Conservation (phyloP, 441 rosid species). For the Gossypium davidsonii region DNA sequence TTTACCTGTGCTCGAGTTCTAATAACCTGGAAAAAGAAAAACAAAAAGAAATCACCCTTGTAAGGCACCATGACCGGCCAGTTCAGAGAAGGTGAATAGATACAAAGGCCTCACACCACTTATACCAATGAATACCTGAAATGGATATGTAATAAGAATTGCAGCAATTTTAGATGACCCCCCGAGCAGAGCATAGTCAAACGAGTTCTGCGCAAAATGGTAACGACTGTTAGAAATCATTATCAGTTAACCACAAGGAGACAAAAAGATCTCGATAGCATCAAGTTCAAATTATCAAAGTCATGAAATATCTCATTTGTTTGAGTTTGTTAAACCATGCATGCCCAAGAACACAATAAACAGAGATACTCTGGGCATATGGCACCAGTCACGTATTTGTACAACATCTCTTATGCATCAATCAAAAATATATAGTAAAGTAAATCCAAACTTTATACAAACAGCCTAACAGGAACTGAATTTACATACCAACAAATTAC, state of each 20-base stretch:
- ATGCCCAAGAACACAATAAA: neutral
- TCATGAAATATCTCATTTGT: neutral
- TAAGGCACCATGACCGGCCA: constrained; percentile 19
- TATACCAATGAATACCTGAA: constrained; percentile 48
- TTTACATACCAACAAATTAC: constrained; percentile 49
- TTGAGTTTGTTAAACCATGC: neutral
- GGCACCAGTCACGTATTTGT: neutral
- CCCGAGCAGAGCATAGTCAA: constrained; percentile 82
- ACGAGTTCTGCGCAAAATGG: constrained; percentile 54
- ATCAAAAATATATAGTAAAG: neutral
- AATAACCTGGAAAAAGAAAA: constrained; percentile 54
- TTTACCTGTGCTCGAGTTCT: constrained; percentile 90
- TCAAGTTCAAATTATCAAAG: neutral
- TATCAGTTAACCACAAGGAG: neutral
- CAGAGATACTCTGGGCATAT: neutral
- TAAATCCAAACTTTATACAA: neutral
- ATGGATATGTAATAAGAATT: constrained; percentile 76
- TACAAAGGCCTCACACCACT: neutral
- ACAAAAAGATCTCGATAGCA: neutral
- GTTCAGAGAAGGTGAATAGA: constrained; percentile 8
- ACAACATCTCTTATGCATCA: neutral
- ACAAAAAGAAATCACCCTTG: constrained; percentile 10
- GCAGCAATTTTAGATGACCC: constrained; percentile 88
- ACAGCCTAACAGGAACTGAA: constrained; percentile 9
- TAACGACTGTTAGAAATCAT: neutral